A percentile compares a stretch with the other conserved stretches of the same genome.
phyloP scores from a whole-genome alignment of 192 early-diverging fungal genomes.

The Coemansia sp. region DNA sequence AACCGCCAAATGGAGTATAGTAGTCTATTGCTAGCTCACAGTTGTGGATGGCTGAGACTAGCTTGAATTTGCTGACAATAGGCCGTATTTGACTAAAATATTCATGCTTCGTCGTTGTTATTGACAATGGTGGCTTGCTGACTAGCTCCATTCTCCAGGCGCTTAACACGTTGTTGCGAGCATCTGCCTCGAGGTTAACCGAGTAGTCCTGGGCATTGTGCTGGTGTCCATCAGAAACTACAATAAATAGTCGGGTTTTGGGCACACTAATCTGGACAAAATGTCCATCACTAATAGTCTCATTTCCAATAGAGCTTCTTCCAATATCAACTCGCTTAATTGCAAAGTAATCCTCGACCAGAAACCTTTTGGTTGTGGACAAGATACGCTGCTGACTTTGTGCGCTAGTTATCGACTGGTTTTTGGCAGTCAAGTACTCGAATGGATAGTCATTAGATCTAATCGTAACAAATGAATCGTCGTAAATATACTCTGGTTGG shows the following conservation, averaged over 20 bases:
- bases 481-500: conserved; percentile 80
- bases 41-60: conserved; percentile 66
- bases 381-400: conserved; percentile 58
- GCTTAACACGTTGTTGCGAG: background rate
- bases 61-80: conserved; percentile 74
- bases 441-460: conserved; percentile 81
- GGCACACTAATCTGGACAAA: conserved; percentile 68
- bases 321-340: conserved; percentile 49
- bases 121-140: conserved; percentile 66
- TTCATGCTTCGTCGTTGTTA: conserved; percentile 4
- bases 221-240: conserved; percentile 65
- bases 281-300: conserved; percentile 71
- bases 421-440: conserved; percentile 71
- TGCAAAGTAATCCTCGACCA: conserved; percentile 82
- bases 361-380: conserved; percentile 82
- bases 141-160: background rate
- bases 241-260: conserved; percentile 69
- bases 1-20: background rate
- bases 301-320: conserved; percentile 46
- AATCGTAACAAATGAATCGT: conserved; percentile 79
- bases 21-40: conserved; percentile 59
- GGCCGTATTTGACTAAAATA: conserved; percentile 61
- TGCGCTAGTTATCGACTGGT: background rate
- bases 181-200: background rate
- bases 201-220: background rate